Evolutionary conservation across 2,329 filamentous ascomycete species (phyloP), one percentile per base, ranked within the genome.

Genomic region (Cercospora canescens): DNA sequence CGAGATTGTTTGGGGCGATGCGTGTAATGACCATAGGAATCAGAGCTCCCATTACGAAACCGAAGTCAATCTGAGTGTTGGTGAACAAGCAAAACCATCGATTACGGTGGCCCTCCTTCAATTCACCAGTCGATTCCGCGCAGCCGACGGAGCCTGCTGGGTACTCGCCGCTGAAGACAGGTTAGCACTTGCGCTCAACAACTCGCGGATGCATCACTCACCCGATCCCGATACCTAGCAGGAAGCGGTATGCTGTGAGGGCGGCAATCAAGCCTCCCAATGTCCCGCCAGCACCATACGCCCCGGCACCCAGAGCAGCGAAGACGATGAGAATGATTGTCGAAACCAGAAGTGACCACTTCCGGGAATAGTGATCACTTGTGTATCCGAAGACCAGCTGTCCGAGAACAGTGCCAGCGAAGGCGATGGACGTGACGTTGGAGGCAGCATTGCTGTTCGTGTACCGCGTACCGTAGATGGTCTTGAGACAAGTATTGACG

Each of bases 301-400:
- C 88, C 0, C 88, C 93, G 3, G 93, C 87, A 5, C 88, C 87
- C 1, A 97, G 83, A 2, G 91, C 90, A 1, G 93, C 93, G 75
- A 97, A 97, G 69, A 97, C 72, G 69, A 97, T 89, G 35, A 97
- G 84, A 72, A 97, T 92, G 62, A 93, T 75, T 2, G 94, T 97
- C 0, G 92, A 95, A 16, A 90, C 81, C 68, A 96, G 85, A 37
- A 97, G 86, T 7, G 91, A 90, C 82, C 92, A 91, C 73, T 91
- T 93, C 21, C 94, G 88, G 9, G 92, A 95, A 86, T 89, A 96
- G 77, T 91, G 88, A 76, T 97, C 94, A 63, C 89, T 89, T 7
- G 91, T 87, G 72, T 89, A 93, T 24, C 93, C 93, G 72, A 97
- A 96, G 54, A 89, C 76, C 6, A 96, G 83, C 82, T 94, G 91